Base-by-base conservation (phyloP, 495 filamentous ascomycete genomes). In the Xylaria castorea region DNA sequence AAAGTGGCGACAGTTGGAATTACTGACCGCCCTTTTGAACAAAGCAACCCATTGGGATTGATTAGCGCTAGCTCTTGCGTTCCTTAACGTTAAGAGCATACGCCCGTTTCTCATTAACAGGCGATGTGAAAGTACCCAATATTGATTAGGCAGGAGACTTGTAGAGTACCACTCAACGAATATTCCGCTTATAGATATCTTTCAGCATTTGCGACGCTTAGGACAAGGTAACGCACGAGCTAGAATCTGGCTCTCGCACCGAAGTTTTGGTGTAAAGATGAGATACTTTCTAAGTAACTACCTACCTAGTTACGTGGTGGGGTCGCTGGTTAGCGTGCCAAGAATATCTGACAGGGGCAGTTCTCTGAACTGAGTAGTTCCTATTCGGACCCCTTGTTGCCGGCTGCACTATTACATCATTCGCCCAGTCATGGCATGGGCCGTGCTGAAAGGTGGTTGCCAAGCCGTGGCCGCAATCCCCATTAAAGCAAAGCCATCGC, bases 371-470 rank as follows among this genome's bases (percentile, higher is more conserved):
- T 42, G 11, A 1, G 7, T 50, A 50, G 46, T 50, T 50, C 7
- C 20, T 50, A 50, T 50, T 6, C 7, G 0, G 0, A n/a, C 3
- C 25, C 53, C 53, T 32, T 57, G 53, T 8, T 12, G 14, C 53
- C 14, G 27, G 50, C n/a, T 53, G 27, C 53, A 57, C 53, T 32
- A 57, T 57, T 57, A 57, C 53, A 57, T 57, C 53, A 57, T 57
- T 32, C 3, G 53, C 27, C 53, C 27, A 57, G 53, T 57, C 27
- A 18, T 57, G 53, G 27, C 25, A 18, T 57, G 53, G 27, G 12
- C 48, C 48, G 7, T 22, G 20, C 48, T 50, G 48, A 1, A 9
- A 8, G 20, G n/a, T 22, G 20, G 46, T 7, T 50, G 46, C 48
- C n/a, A 51, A 51, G 48, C n/a, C n/a, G n/a, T 51, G 48, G n/a